These are phyloP conservation scores for Dissoconium aciculare DNA, from an alignment of 2,329 filamentous ascomycete species.

Conservation along the genomic window DNA sequence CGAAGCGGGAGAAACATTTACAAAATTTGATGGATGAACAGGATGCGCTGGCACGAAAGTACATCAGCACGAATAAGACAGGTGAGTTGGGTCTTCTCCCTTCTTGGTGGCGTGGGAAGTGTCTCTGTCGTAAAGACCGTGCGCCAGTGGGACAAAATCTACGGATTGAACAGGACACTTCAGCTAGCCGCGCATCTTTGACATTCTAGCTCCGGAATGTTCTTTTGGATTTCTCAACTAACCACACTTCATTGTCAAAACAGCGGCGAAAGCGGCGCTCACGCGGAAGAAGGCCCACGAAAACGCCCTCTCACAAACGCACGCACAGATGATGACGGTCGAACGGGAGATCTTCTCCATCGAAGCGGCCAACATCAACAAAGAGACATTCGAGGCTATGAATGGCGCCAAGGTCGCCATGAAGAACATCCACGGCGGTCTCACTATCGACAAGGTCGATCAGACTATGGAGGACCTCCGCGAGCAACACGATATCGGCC, in stretches of 20 bases:
- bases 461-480: constrained; percentile 84
- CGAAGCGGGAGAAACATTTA: constrained; percentile 86
- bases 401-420: constrained; percentile 80
- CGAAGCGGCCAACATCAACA: constrained; percentile 96
- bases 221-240: no score
- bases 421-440: constrained; percentile 78
- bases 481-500: constrained; percentile 82
- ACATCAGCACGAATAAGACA: constrained; percentile 76
- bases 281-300: constrained; percentile 91
- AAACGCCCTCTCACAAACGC: constrained; percentile 79
- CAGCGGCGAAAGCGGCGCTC: constrained; percentile 79
- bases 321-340: constrained; percentile 75
- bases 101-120: neutral
- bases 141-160: no score
- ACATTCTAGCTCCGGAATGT: no score
- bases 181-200: no score
- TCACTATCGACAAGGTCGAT: constrained; percentile 90
- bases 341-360: constrained; percentile 95
- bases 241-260: constrained; percentile 7
- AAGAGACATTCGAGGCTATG: constrained; percentile 89
- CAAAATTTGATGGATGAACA: constrained; percentile 89
- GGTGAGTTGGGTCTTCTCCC: constrained; percentile 41
- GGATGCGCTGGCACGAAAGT: constrained; percentile 74
- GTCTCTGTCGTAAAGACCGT: no score
- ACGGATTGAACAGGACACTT: no score